phyloP scores from a whole-genome alignment of 1,284 basidiomycete genomes.

The Cerrena zonata region DNA sequence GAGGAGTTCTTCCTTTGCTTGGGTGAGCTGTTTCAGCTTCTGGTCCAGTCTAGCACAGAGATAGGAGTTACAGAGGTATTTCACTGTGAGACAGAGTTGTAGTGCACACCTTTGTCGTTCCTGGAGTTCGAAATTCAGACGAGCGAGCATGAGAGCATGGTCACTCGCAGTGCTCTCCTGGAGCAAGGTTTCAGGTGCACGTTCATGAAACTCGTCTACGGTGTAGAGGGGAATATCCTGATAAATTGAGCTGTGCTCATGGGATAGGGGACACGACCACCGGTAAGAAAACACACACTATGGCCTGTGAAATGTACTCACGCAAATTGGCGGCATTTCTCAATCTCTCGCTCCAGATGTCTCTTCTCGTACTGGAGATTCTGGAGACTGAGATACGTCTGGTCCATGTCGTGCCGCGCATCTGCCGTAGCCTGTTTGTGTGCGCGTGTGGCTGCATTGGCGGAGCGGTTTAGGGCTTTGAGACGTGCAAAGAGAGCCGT shows the following conservation, averaged over 20 bases:
- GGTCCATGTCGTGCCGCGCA: constrained; percentile 75
- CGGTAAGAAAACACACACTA: constrained; percentile 3
- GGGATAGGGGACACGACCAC: constrained; percentile 1
- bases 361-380: constrained; percentile 79
- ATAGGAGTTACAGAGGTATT: constrained; percentile 4
- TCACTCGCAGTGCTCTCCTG: constrained; percentile 55
- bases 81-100: constrained; percentile 15
- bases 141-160: constrained; percentile 76
- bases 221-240: constrained; percentile 72
- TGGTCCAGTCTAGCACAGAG: constrained; percentile 51
- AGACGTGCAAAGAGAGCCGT: constrained; percentile 69
- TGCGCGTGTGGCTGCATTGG: constrained; percentile 62
- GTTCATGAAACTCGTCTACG: constrained; percentile 55
- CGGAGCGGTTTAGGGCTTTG: constrained; percentile 67
- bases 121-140: constrained; percentile 72
- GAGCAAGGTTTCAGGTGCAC: constrained; percentile 63
- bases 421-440: constrained; percentile 70
- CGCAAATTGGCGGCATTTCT: constrained; percentile 83
- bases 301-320: constrained; percentile 32
- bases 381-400: constrained; percentile 73
- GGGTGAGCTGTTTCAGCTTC: constrained; percentile 55
- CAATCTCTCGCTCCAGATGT: constrained; percentile 78
- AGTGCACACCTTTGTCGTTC: constrained; percentile 68
- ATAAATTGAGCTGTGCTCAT: constrained; percentile 52
- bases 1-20: constrained; percentile 66